A percentile compares a stretch with the other conserved stretches of the same genome.
These are phyloP conservation scores for Colletotrichum lentis DNA, from an alignment of 2,329 filamentous ascomycete species.

Conservation along the genomic window DNA sequence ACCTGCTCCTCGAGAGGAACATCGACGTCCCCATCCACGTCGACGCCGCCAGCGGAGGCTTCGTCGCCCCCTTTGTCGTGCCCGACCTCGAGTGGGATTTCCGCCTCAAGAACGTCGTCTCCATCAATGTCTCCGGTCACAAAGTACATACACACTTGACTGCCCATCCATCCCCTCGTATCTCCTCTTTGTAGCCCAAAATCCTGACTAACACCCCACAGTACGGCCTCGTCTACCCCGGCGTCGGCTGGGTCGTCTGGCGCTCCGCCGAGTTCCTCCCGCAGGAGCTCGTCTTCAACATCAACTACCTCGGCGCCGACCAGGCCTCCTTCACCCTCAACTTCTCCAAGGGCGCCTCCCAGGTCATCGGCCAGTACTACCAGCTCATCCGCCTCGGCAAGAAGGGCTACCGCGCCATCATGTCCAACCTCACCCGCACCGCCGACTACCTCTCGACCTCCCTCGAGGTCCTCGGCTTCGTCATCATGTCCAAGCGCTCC, in stretches of 20 bases:
- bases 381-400: conserved; percentile 95
- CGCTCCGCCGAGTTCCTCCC: conserved; percentile 83
- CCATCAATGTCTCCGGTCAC: conserved; percentile 94
- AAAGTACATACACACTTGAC: conserved; percentile 62
- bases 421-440: conserved; percentile 90
- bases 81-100: conserved; percentile 92
- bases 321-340: conserved; percentile 97
- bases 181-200: not conserved
- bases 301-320: conserved; percentile 97
- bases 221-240: conserved; percentile 79
- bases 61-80: conserved; percentile 89
- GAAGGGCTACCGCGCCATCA: conserved; percentile 89
- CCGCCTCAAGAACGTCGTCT: conserved; percentile 84
- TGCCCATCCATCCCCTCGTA: conserved; percentile 56
- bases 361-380: conserved; percentile 97
- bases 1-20: conserved; percentile 76
- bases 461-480: conserved; percentile 78
- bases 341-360: conserved; percentile 93
- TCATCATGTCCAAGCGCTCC: conserved; percentile 83
- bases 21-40: conserved; percentile 91
- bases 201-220: conserved; percentile 38
- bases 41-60: conserved; percentile 90
- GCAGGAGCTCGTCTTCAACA: conserved; percentile 95
- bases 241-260: conserved; percentile 95
- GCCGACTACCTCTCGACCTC: conserved; percentile 84